Percentiles rank a stretch among this genome's conserved stretches.
Evolutionary conservation across 2,329 filamentous ascomycete species (phyloP).

Genomic region (Xylariaceae sp.): DNA sequence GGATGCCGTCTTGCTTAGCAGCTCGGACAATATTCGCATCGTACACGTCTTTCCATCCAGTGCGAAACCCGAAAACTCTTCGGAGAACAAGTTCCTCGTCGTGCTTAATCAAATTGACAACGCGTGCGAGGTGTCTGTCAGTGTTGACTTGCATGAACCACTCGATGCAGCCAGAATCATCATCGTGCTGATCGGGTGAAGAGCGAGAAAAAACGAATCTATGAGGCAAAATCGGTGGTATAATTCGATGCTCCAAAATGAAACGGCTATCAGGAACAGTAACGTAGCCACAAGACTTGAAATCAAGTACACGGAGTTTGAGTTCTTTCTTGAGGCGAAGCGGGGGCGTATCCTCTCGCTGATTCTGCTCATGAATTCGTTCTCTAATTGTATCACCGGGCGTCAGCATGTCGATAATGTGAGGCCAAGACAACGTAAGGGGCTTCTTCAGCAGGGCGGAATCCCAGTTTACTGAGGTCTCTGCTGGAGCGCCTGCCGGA

Average conservation of each 20-base stretch:
- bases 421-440: conserved; percentile 43
- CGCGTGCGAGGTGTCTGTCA: conserved; percentile 42
- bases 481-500: too few relatives aligned
- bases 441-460: conserved; percentile 22
- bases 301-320: conserved; percentile 45
- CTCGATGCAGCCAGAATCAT: conserved; percentile 14
- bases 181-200: neutral
- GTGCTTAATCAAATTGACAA: conserved; percentile 35
- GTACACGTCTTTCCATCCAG: conserved; percentile 45
- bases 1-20: conserved; percentile 41
- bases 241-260: conserved; percentile 31
- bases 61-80: conserved; percentile 38
- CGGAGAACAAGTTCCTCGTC: conserved; percentile 37
- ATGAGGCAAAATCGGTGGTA: neutral
- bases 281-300: conserved; percentile 66
- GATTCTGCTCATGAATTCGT: conserved; percentile 7
- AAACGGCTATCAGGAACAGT: conserved; percentile 40
- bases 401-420: conserved; percentile 47
- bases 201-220: conserved; percentile 2
- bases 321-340: conserved; percentile 10
- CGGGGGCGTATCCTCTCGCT: neutral
- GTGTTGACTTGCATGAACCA: conserved; percentile 41
- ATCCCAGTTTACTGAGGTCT: too few relatives aligned
- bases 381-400: conserved; percentile 40
- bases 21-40: conserved; percentile 34